Percentiles rank a stretch among this genome's conserved stretches.
phyloP scores from a whole-genome alignment of 2,329 filamentous ascomycete genomes.

The Lojkania enalia region DNA sequence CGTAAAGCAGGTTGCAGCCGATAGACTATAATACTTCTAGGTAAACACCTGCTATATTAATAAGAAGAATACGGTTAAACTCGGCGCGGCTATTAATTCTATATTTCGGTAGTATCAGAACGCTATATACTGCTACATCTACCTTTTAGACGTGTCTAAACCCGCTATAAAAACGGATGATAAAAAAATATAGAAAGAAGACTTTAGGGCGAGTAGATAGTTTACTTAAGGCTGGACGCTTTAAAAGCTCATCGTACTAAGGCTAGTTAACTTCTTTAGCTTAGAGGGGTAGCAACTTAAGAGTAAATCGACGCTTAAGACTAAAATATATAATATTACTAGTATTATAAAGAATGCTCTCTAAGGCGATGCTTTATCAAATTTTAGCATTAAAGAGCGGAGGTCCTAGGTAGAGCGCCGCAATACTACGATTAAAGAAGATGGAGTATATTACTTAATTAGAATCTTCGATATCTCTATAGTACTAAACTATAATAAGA shows the following conservation, averaged over 20 bases:
- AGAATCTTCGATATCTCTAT: constrained; percentile 23
- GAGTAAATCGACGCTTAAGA: constrained; percentile 15
- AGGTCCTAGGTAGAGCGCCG: constrained; percentile 24
- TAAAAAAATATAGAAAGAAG: constrained; percentile 13
- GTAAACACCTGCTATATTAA: constrained; percentile 24
- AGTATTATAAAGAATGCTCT: constrained; percentile 16
- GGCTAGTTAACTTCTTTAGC: constrained; percentile 20
- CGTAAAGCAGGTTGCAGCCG: constrained; percentile 16
- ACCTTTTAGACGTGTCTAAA: constrained; percentile 20
- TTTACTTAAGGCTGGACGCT: constrained; percentile 22
- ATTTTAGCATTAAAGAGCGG: constrained; percentile 20
- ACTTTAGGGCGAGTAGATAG: constrained; percentile 19
- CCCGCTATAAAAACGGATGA: constrained; percentile 3
- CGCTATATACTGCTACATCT: constrained; percentile 20
- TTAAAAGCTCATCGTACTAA: constrained; percentile 22
- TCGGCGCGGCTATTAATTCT: constrained; percentile 19
- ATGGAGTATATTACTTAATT: constrained; percentile 24
- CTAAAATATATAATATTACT: constrained; percentile 19
- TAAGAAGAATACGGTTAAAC: constrained; percentile 17
- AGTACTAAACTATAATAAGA: constrained; percentile 17
- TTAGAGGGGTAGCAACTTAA: constrained; percentile 15
- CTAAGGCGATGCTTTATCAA: constrained; percentile 12
- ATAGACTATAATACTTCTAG: constrained; percentile 21
- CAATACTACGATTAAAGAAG: constrained; percentile 23
- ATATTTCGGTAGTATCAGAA: constrained; percentile 26